Base-by-base conservation (phyloP, 140 eudicot species). In the Senecio squalidus region DNA sequence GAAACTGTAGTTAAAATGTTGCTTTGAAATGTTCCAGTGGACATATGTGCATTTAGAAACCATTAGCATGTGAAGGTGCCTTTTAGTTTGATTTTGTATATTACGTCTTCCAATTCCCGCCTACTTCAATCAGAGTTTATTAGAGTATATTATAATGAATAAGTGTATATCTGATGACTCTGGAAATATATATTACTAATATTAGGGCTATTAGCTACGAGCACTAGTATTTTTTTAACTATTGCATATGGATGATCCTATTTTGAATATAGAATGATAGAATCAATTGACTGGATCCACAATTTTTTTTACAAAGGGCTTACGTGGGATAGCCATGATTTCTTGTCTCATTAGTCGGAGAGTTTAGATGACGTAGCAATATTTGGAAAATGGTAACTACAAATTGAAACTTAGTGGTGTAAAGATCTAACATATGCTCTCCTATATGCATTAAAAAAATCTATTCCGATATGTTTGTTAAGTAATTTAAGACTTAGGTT, bases 121-220 rank as follows among this genome's bases (percentile, higher is more conserved):
- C 39, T 39, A 69, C 20, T 20, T 45, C 9, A 38, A 15, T 3
- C 5, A 31, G n/a, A n/a, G n/a, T n/a, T n/a, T n/a, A n/a, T n/a
- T n/a, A n/a, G n/a, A n/a, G n/a, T n/a, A n/a, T n/a, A n/a, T n/a
- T n/a, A n/a, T n/a, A n/a, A n/a, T n/a, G n/a, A n/a, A n/a, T 34
- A 34, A 34, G 11, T 34, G 41, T 34, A 34, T 7, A 0, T 38
- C 18, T 40, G 25, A 23, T 33, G 31, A 45, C 28, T 31, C 36
- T 46, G 15, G 6, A 50, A n/a, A 17, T n/a, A 16, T 24, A 51
- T 43, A n/a, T 47, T 55, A 29, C 30, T 52, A 51, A 9, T 53
- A 50, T 64, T 44, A 71, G 64, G 69, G 58, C 21, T 53, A 44
- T 62, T 25, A 8, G 57, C 44, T 60, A n/a, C 10, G 48, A 28